Evolutionary conservation across 106 monocot genomes (phyloP), one percentile per base, ranked within the genome.

Genomic region (Xerophyta viscosa): DNA sequence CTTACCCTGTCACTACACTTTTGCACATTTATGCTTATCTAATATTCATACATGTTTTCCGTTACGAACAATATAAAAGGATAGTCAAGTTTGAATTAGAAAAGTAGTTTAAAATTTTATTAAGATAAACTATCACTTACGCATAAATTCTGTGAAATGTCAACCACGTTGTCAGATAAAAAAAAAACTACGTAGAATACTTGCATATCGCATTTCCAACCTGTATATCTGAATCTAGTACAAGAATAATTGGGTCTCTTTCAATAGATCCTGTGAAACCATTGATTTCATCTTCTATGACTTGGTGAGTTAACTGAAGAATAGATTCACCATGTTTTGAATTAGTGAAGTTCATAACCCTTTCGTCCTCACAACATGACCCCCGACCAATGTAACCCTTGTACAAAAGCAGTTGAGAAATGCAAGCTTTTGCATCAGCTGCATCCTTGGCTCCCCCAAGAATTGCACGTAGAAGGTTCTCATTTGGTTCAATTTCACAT

Each of bases 341-440:
- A 23, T 52, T 27, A 27, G 76, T 75, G 54, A 82, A 79, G 17
- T 51, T 64, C 25, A 76, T 65, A 57, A 86, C 64, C 14, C 72
- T 77, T 65, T 81, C 81, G 50, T 69, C 46, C 50, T 70, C 71
- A 52, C 78, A 82, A 57, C 78, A 78, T 50, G 47, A 66, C 54
- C 91, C 91, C 41, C 67, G 48, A 20, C 86, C 91, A 65, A 92
- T 66, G 56, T 70, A 68, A 19, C 79, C 86, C 60, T 73, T 73
- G 55, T 73, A 92, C 12, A 48, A 47, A 39, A 86, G n/a, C 12
- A 82, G 27, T 55, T 91, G 91, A 62, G 68, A 63, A 59, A 86
- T 47, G 62, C 92, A 92, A 18, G 62, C 70, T 68, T 83, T 62
- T 21, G 54, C 70, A 41, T 76, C 76, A 71, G 31, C 43, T 15